A percentile compares a stretch with the other conserved stretches of the same genome.
Evolutionary conservation across 805 yeast genomes (phyloP).

Genomic region (Wickerhamomyces xylosicus): DNA sequence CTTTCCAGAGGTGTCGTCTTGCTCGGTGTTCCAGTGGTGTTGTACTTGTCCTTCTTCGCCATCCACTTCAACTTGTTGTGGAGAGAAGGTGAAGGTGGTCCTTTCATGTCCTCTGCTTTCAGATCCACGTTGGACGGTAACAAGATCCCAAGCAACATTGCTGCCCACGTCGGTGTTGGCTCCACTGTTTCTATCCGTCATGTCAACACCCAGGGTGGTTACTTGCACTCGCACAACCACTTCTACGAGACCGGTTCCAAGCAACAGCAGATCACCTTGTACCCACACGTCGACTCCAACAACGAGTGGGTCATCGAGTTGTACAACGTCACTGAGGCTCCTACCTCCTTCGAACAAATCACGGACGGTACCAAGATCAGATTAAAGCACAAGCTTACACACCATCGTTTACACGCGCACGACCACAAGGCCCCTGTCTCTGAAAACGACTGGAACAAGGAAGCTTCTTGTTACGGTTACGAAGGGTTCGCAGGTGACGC

Average conservation of each 20-base stretch:
- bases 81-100: slow-evolving; percentile 61
- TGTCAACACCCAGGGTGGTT: slow-evolving; percentile 64
- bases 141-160: slow-evolving; percentile 45
- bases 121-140: slow-evolving; percentile 53
- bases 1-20: slow-evolving; percentile 40
- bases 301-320: slow-evolving; percentile 66
- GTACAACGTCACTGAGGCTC: slow-evolving; percentile 47
- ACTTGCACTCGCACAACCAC: slow-evolving; percentile 71
- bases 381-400: slow-evolving; percentile 46
- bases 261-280: slow-evolving; percentile 75
- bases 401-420: slow-evolving; percentile 70
- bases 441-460: slow-evolving; percentile 76
- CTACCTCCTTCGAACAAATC: slow-evolving; percentile 50
- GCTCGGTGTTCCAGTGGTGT: slow-evolving; percentile 44
- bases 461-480: slow-evolving; percentile 66
- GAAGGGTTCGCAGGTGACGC: slow-evolving; percentile 76
- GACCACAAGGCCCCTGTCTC: slow-evolving; percentile 74
- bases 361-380: slow-evolving; percentile 63
- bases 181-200: slow-evolving; percentile 62
- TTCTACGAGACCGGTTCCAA: slow-evolving; percentile 69
- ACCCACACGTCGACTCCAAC: slow-evolving; percentile 69
- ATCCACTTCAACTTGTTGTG: slow-evolving; percentile 50
- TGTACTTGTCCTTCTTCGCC: slow-evolving; percentile 51
- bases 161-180: slow-evolving; percentile 64
- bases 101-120: slow-evolving; percentile 66